phyloP scores from a whole-genome alignment of 1,284 basidiomycete genomes.

The Melampsora americana region DNA sequence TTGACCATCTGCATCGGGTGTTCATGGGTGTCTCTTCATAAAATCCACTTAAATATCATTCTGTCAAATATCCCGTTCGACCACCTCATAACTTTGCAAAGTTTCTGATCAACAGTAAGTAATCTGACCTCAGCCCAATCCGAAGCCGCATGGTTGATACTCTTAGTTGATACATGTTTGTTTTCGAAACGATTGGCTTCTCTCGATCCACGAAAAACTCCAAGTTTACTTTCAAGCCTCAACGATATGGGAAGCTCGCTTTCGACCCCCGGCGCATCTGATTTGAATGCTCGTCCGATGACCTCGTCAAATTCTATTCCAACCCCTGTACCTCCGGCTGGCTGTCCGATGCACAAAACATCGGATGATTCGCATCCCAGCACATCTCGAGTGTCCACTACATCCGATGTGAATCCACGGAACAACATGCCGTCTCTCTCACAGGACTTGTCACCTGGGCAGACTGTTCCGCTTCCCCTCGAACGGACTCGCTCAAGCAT shows the following conservation, averaged over 20 bases:
- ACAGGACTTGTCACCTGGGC: slow-evolving; percentile 15
- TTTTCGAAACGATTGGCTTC: too few species aligned
- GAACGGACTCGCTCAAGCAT: slow-evolving; percentile 28
- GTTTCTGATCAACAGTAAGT: too few species aligned
- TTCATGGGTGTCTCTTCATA: too few species aligned
- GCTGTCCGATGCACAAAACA: slow-evolving; percentile 25
- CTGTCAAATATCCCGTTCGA: too few species aligned
- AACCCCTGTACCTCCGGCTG: background rate
- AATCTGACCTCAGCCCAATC: too few species aligned
- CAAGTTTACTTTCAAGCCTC: background rate
- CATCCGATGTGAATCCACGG: slow-evolving; percentile 8
- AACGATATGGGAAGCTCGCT: slow-evolving; percentile 18
- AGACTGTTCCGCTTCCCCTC: slow-evolving; percentile 19
- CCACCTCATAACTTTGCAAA: too few species aligned
- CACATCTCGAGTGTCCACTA: background rate
- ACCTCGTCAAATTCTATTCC: background rate
- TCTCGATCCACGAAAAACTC: too few species aligned
- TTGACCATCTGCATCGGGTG: too few species aligned
- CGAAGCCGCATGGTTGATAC: too few species aligned
- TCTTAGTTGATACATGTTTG: too few species aligned
- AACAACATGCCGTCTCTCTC: slow-evolving; percentile 33
- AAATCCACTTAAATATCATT: too few species aligned
- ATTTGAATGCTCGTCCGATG: too few species aligned
- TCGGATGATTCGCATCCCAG: background rate
- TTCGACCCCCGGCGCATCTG: slow-evolving; percentile 3